Evolutionary conservation across 495 filamentous ascomycete species (phyloP), one percentile per base, ranked within the genome.

Genomic region (Opeltia flavorubescens): DNA sequence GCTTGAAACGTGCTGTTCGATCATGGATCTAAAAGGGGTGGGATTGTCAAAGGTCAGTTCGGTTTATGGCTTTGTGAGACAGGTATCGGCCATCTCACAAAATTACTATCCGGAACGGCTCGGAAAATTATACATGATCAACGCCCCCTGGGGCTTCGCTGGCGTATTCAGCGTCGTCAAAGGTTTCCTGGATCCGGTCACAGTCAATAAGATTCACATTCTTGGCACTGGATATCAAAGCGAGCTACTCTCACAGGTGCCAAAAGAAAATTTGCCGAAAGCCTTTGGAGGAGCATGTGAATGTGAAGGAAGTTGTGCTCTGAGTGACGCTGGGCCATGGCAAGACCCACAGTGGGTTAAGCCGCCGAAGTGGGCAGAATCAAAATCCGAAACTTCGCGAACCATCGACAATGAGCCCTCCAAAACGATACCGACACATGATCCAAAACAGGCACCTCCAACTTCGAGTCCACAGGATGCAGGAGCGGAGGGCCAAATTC

Each of bases 91-190:
- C 50, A 74, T 95, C 65, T 79, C 81, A 52, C 71, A 94, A 63
- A 94, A 95, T 76, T 95, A 98, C 79, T 98, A 98, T 70, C 91
- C 91, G 17, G 91, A 98, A 70, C 83, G 86, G 45, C 69, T 95
- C 20, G 81, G 81, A 42, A 83, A 83, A 57, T 69, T 96, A 50
- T 96, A 94, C 70, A 66, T 98, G 47, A 95, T 96, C 77, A 98
- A 98, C 69, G 85, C 89, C 15, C 89, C 88, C 26, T 95, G 88
- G 86, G 86, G 86, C 23, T 95, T 94, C 73, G 78, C 78, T 53
- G 67, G 67, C 52, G 84, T 83, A 43, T 98, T 91, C 71, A 76
- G 64, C 59, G 70, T 93, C 43, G 73, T 98, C 61, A 94, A 93
- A 72, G 71, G 74, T 20, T 95, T 93, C 74, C 71, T 98, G 42